A percentile compares a stretch with the other conserved stretches of the same genome.
These are phyloP conservation scores for Apophysomyces ossiformis DNA, from an alignment of 371 early-diverging fungal species.

Conservation along the genomic window DNA sequence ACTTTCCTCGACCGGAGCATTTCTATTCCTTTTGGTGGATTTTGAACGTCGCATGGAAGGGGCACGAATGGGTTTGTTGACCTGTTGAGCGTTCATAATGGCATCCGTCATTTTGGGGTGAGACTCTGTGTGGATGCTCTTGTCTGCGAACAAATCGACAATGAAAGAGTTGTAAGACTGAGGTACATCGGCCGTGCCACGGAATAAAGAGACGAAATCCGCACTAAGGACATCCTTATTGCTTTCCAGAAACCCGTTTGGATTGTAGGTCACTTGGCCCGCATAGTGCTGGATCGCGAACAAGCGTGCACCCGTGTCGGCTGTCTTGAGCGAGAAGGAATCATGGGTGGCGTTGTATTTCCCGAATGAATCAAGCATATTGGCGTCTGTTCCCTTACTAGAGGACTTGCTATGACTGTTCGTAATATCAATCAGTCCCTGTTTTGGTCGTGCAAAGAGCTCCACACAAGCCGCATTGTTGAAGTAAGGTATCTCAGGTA, in stretches of 20 bases:
- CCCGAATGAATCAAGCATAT: slow-evolving; percentile 43
- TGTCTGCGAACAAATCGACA: slow-evolving; percentile 40
- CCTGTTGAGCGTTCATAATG: slow-evolving; percentile 66
- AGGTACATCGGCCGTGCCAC: slow-evolving; percentile 41
- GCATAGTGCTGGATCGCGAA: slow-evolving; percentile 87
- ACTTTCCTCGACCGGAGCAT: slow-evolving; percentile 9
- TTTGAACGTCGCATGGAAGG: slow-evolving; percentile 52
- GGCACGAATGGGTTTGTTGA: slow-evolving; percentile 55
- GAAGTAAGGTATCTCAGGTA: slow-evolving; percentile 52
- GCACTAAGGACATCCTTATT: slow-evolving; percentile 76
- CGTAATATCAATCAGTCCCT: slow-evolving; percentile 63
- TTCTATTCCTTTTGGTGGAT: slow-evolving; percentile 34
- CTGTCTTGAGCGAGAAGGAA: slow-evolving; percentile 51
- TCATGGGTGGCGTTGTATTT: slow-evolving; percentile 50
- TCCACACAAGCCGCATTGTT: slow-evolving; percentile 60
- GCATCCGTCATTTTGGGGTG: slow-evolving; percentile 66
- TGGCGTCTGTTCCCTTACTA: slow-evolving; percentile 36
- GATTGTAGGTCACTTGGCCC: slow-evolving; percentile 75
- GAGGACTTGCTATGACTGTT: slow-evolving; percentile 53
- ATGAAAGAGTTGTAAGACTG: slow-evolving; percentile 59
- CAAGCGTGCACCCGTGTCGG: slow-evolving; percentile 38
- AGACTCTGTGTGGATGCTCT: slow-evolving; percentile 57
- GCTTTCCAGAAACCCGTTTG: slow-evolving; percentile 71
- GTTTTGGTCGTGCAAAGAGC: slow-evolving; percentile 50
- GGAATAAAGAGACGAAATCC: slow-evolving; percentile 83